Conservation (phyloP, 768 basidiomycete species). For the Kwoniella shandongensis region DNA sequence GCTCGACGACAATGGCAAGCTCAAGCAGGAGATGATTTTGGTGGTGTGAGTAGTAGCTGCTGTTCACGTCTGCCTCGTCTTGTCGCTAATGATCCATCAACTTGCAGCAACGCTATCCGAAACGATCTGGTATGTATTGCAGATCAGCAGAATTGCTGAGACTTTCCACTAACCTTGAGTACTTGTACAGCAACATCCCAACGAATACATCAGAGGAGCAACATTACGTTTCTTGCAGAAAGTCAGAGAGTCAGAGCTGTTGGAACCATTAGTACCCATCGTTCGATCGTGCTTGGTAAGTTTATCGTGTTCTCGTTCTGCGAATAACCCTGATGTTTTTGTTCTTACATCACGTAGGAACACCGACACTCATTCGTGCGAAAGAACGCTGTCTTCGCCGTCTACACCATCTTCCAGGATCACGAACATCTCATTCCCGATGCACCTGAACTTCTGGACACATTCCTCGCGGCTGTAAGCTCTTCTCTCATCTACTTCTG, state of each 20-base stretch:
- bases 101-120: conserved; percentile 83
- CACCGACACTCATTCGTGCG: conserved; percentile 97
- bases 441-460: conserved; percentile 90
- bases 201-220: conserved; percentile 98
- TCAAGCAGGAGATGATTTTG: conserved; percentile 99
- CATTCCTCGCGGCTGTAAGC: conserved; percentile 79
- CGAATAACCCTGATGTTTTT: not conserved
- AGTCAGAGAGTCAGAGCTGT: conserved; percentile 87
- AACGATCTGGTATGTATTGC: conserved; percentile 78
- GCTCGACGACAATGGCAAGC: conserved; percentile 91
- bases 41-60: conserved; percentile 71
- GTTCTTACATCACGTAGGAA: conserved; percentile 62
- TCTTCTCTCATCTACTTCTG: not conserved
- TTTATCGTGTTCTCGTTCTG: conserved; percentile 3
- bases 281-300: conserved; percentile 78
- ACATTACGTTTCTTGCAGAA: conserved; percentile 95
- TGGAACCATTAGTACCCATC: conserved; percentile 92
- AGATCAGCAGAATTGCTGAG: not conserved
- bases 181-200: conserved; percentile 85
- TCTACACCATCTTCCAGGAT: conserved; percentile 90
- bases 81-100: conserved; percentile 8
- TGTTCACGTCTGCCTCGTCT: not conserved
- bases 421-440: conserved; percentile 95
- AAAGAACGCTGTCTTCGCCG: conserved; percentile 96
- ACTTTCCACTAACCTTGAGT: not conserved